Evolutionary conservation across 768 basidiomycete genomes (phyloP).

Genomic region (Kockovaella imperatae): DNA sequence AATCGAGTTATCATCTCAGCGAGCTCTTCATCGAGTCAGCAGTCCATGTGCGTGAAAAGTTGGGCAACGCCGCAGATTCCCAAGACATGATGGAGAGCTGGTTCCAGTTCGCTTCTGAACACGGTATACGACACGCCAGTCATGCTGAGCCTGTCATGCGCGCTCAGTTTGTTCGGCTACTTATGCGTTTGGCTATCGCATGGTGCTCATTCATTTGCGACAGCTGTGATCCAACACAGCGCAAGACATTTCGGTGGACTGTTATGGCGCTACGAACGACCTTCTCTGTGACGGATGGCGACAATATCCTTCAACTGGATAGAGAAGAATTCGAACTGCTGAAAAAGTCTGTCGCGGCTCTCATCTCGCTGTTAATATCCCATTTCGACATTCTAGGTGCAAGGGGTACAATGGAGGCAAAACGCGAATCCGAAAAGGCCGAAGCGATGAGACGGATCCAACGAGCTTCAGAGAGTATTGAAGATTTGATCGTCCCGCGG

Average conservation of each 20-base stretch:
- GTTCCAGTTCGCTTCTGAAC: conserved; percentile 84
- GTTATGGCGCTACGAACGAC: conserved; percentile 92
- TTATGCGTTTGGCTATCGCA: conserved; percentile 85
- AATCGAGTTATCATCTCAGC: conserved; percentile 78
- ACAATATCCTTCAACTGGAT: conserved; percentile 79
- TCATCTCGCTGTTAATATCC: conserved; percentile 91
- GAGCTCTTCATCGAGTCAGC: conserved; percentile 90
- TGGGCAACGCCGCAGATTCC: conserved; percentile 49
- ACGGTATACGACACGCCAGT: conserved; percentile 80
- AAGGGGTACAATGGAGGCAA: conserved; percentile 74
- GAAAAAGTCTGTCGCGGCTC: conserved; percentile 82
- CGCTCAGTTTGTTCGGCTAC: conserved; percentile 66
- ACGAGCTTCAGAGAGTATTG: conserved; percentile 51
- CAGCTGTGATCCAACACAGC: conserved; percentile 90
- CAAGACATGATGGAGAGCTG: conserved; percentile 71
- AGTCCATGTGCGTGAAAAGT: conserved; percentile 59
- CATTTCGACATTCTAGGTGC: conserved; percentile 99
- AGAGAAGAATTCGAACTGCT: conserved; percentile 83
- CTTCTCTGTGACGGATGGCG: conserved; percentile 74
- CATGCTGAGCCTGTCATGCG: conserved; percentile 69
- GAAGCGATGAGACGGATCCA: conserved; percentile 48
- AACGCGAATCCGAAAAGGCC: conserved; percentile 78
- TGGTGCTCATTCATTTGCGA: conserved; percentile 99
- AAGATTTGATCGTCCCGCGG: conserved; percentile 41
- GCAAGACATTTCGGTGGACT: conserved; percentile 96